Evolutionary conservation across 768 basidiomycete genomes (phyloP), one percentile per base, ranked within the genome.

Genomic region (Baorangia bicolor): DNA sequence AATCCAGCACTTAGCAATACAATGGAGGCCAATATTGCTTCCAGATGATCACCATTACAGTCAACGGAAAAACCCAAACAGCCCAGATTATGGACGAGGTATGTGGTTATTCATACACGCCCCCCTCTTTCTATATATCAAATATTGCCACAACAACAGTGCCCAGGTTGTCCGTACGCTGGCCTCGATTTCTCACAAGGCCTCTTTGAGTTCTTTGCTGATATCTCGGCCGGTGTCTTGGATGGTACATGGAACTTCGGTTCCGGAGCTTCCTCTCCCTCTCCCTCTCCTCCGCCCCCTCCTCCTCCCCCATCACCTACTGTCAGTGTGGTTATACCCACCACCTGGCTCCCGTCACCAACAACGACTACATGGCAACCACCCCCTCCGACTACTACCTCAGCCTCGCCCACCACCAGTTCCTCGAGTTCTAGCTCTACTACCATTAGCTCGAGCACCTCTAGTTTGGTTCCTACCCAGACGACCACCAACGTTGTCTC

Each of bases 131-230:
- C 21, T 41, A 9, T 13, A 9, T 27, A 40, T 42, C 9, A 31
- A 49, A 43, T 39, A 16, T n/a, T 25, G 4, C 10, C 28, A 35
- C 47, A 28, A 51, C 12, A 25, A 51, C 55, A 88, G 81, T 90
- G 89, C 63, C 84, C 85, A 11, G 81, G 81, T 31, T 92, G 90
- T 68, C 82, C 83, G 4, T 74, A 65, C 35, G 78, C 72, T 28
- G 89, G 84, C 37, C 81, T 92, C 28, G 91, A 93, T 71, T 71
- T 92, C 44, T 84, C 85, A 12, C 61, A 74, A 33, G 83, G 84
- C 41, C 79, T 92, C 44, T 92, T 93, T 74, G 35, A 72, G 42
- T 80, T 68, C 74, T 90, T 92, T 70, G 78, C 75, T 13, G 49
- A 67, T 27, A 51, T 77, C 38, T 69, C 67, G 41, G 66, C 47